Evolutionary conservation across 305 asterid genomes (phyloP).

Genomic region (Stenogyne calaminthoides): DNA sequence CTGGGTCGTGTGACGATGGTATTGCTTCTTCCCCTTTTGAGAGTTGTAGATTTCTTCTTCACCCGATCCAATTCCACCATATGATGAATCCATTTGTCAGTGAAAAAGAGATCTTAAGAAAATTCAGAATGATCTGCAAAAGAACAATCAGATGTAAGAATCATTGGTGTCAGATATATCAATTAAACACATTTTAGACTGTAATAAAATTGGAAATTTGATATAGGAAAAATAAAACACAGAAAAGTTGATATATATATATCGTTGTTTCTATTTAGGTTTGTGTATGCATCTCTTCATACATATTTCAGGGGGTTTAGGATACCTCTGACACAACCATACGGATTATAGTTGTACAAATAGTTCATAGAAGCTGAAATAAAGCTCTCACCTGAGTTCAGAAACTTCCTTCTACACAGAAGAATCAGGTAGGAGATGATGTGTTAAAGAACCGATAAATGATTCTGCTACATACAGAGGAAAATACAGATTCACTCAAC

Average conservation of each 20-base stretch:
- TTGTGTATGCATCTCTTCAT: constrained; percentile 5
- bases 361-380: neutral
- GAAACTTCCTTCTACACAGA: neutral
- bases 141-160: constrained; percentile 1
- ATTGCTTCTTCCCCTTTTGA: constrained; percentile 45
- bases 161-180: neutral
- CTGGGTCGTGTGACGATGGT: constrained; percentile 60
- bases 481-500: neutral
- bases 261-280: constrained; percentile 22
- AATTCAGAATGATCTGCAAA: constrained; percentile 23
- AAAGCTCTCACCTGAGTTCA: neutral
- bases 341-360: neutral
- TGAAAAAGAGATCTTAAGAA: constrained; percentile 19
- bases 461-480: constrained; percentile 7
- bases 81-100: constrained; percentile 37
- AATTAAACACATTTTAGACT: constrained; percentile 9
- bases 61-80: constrained; percentile 51
- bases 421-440: constrained; percentile 16
- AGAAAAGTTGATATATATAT: neutral
- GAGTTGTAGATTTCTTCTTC: constrained; percentile 47
- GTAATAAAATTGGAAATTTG: neutral
- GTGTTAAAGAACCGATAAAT: neutral
- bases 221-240: constrained; percentile 15
- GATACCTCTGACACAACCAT: neutral
- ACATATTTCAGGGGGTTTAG: neutral